phyloP scores from a whole-genome alignment of 2,329 filamentous ascomycete genomes.

The Sclerotinia borealis region DNA sequence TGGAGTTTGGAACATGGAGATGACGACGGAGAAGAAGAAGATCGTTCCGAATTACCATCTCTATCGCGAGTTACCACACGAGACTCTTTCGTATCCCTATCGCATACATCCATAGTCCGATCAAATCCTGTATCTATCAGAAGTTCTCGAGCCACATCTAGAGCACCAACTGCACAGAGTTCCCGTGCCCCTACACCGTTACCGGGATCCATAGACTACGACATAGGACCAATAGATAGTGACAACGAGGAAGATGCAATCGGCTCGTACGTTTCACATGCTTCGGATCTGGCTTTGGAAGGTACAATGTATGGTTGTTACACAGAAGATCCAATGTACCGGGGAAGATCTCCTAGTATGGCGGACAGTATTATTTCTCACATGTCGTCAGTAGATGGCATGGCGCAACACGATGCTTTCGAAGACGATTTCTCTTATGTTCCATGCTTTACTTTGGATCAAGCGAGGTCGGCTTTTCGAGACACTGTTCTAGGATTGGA shows the following conservation, averaged over 20 bases:
- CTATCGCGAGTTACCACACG: constrained; percentile 27
- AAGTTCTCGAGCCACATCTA: constrained; percentile 16
- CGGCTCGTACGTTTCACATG: constrained; percentile 43
- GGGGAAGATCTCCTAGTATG: constrained; percentile 71
- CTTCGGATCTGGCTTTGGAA: constrained; percentile 53
- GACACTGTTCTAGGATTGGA: constrained; percentile 91
- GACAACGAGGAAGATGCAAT: constrained; percentile 52
- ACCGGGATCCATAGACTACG: constrained; percentile 32
- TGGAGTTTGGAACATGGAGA: constrained; percentile 84
- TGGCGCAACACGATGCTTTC: constrained; percentile 55
- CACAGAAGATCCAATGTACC: constrained; percentile 47
- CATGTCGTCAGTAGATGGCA: constrained; percentile 60
- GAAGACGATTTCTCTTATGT: constrained; percentile 90
- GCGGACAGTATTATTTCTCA: constrained; percentile 69
- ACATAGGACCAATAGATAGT: constrained; percentile 33
- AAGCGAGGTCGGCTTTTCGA: constrained; percentile 78
- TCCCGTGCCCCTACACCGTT: constrained; percentile 33
- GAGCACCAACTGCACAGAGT: constrained; percentile 25
- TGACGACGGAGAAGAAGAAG: constrained; percentile 40
- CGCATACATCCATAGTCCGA: constrained; percentile 18
- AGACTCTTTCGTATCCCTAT: constrained; percentile 20
- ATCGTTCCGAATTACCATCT: constrained; percentile 29
- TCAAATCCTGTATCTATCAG: constrained; percentile 26
- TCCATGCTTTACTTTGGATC: constrained; percentile 80
- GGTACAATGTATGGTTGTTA: constrained; percentile 75